Percentiles rank a stretch among this genome's conserved stretches.
Evolutionary conservation across 768 basidiomycete genomes (phyloP).

Genomic region (Xerocomus spinulosus): DNA sequence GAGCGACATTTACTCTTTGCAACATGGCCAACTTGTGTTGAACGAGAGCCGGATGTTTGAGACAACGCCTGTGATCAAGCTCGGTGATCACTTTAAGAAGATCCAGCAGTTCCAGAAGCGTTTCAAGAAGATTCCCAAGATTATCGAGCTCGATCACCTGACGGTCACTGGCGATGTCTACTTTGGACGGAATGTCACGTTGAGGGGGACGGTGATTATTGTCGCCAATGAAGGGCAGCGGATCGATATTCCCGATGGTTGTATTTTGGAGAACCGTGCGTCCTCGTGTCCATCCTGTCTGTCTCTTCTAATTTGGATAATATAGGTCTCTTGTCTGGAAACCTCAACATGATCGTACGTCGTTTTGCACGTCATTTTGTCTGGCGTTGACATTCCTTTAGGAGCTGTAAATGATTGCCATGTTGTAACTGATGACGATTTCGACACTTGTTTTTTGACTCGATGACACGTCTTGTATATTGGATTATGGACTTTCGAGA

Average conservation of each 20-base stretch:
- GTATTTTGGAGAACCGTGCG: constrained; percentile 64
- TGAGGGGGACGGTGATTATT: constrained; percentile 66
- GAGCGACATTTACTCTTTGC: constrained; percentile 63
- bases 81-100: constrained; percentile 77
- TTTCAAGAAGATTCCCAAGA: constrained; percentile 71
- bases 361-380: neutral
- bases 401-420: constrained; percentile 28
- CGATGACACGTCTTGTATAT: constrained; percentile 13
- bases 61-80: constrained; percentile 69
- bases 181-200: constrained; percentile 61
- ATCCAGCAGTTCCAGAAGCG: constrained; percentile 66
- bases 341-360: constrained; percentile 67
- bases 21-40: constrained; percentile 66
- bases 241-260: constrained; percentile 74
- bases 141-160: constrained; percentile 70
- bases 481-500: constrained; percentile 19
- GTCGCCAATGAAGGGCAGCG: constrained; percentile 75
- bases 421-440: neutral
- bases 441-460: constrained; percentile 5
- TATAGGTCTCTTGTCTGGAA: constrained; percentile 69
- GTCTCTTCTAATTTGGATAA: constrained; percentile 14
- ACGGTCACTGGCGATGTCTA: constrained; percentile 67
- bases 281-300: no score
- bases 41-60: constrained; percentile 55
- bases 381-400: constrained; percentile 4